phyloP scores from a whole-genome alignment of 257 asterid species.

The Solanum bulbocastanum region DNA sequence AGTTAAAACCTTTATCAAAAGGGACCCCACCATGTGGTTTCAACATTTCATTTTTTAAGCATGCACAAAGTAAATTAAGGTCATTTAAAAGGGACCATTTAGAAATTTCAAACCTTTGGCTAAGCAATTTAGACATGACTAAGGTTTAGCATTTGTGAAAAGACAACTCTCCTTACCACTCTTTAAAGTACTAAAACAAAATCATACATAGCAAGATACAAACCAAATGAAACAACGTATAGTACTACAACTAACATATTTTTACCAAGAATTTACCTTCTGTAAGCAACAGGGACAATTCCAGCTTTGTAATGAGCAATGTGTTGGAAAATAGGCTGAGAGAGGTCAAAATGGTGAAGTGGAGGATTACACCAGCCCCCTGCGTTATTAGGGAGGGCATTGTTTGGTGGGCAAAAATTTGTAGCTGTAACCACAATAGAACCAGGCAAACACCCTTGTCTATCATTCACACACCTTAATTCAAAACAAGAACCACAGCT shows the following conservation, averaged over 20 bases:
- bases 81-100: neutral
- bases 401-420: constrained; percentile 90
- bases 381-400: constrained; percentile 56
- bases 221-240: neutral
- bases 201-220: neutral
- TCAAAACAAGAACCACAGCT: constrained; percentile 87
- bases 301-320: constrained; percentile 83
- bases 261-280: constrained; percentile 32
- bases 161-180: neutral
- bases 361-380: constrained; percentile 99
- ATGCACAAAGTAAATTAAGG: neutral
- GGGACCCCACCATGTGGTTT: neutral
- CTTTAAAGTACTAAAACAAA: neutral
- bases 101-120: neutral
- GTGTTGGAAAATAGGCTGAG: constrained; percentile 78
- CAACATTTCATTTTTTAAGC: neutral
- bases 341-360: constrained; percentile 66
- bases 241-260: neutral
- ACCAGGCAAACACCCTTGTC: constrained; percentile 44
- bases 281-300: constrained; percentile 77
- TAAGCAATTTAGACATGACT: neutral
- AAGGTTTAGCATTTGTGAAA: neutral
- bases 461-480: constrained; percentile 35
- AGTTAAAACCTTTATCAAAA: neutral
- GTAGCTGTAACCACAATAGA: constrained; percentile 72